These are phyloP conservation scores for Lasiosphaeria ovina DNA, from an alignment of 495 filamentous ascomycete genomes.

Conservation along the genomic window DNA sequence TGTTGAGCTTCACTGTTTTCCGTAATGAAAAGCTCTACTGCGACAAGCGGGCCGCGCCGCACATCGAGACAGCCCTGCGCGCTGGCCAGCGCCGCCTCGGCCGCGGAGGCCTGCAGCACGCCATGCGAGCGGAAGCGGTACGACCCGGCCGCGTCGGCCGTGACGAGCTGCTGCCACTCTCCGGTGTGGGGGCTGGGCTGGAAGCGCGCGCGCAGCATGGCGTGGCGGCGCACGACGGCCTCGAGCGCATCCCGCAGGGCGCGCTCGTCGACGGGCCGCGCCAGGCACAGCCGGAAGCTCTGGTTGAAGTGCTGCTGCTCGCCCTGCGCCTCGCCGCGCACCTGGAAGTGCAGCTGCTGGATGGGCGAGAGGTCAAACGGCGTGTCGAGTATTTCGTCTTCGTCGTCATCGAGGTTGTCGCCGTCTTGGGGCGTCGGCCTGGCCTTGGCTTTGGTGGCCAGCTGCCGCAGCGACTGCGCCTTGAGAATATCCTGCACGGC, in stretches of 20 bases:
- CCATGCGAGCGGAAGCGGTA: slow-evolving; percentile 20
- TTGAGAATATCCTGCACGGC: slow-evolving; percentile 45
- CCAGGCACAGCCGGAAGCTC: slow-evolving; percentile 54
- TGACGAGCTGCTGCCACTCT: slow-evolving; percentile 26
- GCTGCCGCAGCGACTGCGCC: slow-evolving; percentile 40
- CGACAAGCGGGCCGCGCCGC: slow-evolving; percentile 37
- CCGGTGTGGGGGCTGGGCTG: slow-evolving; percentile 11
- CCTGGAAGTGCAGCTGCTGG: slow-evolving; percentile 56
- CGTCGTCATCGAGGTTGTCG: not conserved
- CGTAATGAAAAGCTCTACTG: slow-evolving; percentile 21
- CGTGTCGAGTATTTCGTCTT: not conserved
- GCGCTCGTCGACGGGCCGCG: slow-evolving; percentile 34
- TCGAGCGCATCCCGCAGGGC: slow-evolving; percentile 45
- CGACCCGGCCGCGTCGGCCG: slow-evolving; percentile 14
- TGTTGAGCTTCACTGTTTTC: slow-evolving; percentile 13
- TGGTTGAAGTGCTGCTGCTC: slow-evolving; percentile 61
- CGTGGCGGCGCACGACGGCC: slow-evolving; percentile 53
- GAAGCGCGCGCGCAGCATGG: slow-evolving; percentile 64
- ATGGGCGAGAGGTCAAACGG: slow-evolving; percentile 53
- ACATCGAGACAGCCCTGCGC: slow-evolving; percentile 34
- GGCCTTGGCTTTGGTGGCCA: slow-evolving; percentile 11
- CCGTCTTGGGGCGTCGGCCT: slow-evolving; percentile 12
- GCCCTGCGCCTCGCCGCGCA: slow-evolving; percentile 42
- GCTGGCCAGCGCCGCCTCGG: slow-evolving; percentile 13
- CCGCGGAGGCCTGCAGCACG: not conserved